Evolutionary conservation across 108 stramenopile genomes (phyloP).

Genomic region (Skeletonema marinoi): DNA sequence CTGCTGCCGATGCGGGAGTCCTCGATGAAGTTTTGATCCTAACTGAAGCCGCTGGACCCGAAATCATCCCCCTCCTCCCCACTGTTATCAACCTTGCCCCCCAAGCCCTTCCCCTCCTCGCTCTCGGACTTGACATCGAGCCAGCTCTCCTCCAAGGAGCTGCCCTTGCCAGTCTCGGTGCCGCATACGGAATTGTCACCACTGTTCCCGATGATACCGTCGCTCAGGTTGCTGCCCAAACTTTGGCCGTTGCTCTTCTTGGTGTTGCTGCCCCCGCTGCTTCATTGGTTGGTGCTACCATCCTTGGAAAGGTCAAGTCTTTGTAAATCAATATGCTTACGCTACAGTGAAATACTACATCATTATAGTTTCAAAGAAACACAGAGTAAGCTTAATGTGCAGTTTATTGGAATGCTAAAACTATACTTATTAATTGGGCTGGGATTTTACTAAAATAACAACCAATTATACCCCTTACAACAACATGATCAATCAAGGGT

Average conservation of each 20-base stretch:
- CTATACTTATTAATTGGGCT: background rate
- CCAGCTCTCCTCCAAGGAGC: constrained; percentile 52
- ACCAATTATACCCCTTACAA: background rate
- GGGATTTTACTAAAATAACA: background rate
- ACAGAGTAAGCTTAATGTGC: constrained; percentile 3
- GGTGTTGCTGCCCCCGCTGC: constrained; percentile 67
- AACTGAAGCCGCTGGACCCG: constrained; percentile 86
- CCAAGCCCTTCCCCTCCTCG: constrained; percentile 76
- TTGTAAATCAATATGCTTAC: constrained; percentile 20
- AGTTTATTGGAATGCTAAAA: constrained; percentile 2
- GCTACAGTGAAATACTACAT: background rate
- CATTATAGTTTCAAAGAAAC: background rate
- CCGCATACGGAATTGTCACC: constrained; percentile 65
- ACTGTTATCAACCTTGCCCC: constrained; percentile 81
- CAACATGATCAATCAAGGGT: too few species aligned
- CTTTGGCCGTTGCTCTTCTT: constrained; percentile 69
- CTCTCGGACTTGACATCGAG: constrained; percentile 60
- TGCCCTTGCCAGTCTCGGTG: constrained; percentile 63
- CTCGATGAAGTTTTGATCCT: constrained; percentile 76
- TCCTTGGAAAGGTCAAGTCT: constrained; percentile 75
- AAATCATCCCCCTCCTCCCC: constrained; percentile 81
- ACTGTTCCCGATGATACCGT: constrained; percentile 85
- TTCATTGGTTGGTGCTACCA: constrained; percentile 67
- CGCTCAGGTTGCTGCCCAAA: constrained; percentile 76
- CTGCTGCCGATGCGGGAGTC: constrained; percentile 67